phyloP scores from a whole-genome alignment of 192 early-diverging fungal genomes.

The Coemansia sp. region DNA sequence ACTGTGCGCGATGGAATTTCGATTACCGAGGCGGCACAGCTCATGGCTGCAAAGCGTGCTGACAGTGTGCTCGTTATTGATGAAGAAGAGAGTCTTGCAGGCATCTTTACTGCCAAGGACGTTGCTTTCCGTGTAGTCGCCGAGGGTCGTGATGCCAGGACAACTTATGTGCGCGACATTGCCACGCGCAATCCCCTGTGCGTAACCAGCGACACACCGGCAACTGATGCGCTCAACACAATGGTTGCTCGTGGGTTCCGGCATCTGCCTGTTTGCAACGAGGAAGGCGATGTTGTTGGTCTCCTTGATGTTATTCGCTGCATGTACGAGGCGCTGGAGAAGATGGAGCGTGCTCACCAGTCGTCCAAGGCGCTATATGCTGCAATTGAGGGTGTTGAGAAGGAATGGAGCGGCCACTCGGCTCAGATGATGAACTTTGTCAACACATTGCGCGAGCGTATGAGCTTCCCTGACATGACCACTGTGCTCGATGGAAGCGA shows the following conservation, averaged over 20 bases:
- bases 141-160: slow-evolving; percentile 60
- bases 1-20: slow-evolving; percentile 76
- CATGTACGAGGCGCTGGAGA: slow-evolving; percentile 80
- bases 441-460: slow-evolving; percentile 72
- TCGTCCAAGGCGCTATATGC: slow-evolving; percentile 78
- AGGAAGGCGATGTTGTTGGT: slow-evolving; percentile 82
- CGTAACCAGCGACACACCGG: slow-evolving; percentile 76
- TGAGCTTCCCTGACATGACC: slow-evolving; percentile 88
- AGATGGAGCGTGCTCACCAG: slow-evolving; percentile 81
- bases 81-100: slow-evolving; percentile 83
- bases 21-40: slow-evolving; percentile 80
- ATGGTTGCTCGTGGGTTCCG: slow-evolving; percentile 83
- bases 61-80: slow-evolving; percentile 96
- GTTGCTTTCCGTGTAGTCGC: slow-evolving; percentile 94
- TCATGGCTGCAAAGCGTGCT: slow-evolving; percentile 96
- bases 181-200: slow-evolving; percentile 92
- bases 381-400: slow-evolving; percentile 76
- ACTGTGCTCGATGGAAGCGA: slow-evolving; percentile 71
- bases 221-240: slow-evolving; percentile 77
- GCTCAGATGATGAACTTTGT: slow-evolving; percentile 69
- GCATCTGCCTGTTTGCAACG: slow-evolving; percentile 82
- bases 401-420: slow-evolving; percentile 73
- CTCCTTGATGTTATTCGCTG: slow-evolving; percentile 83
- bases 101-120: slow-evolving; percentile 98
- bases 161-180: slow-evolving; percentile 75